Evolutionary conservation across 805 yeast genomes (phyloP).

Genomic region (Wickerhamomyces xylosicus): DNA sequence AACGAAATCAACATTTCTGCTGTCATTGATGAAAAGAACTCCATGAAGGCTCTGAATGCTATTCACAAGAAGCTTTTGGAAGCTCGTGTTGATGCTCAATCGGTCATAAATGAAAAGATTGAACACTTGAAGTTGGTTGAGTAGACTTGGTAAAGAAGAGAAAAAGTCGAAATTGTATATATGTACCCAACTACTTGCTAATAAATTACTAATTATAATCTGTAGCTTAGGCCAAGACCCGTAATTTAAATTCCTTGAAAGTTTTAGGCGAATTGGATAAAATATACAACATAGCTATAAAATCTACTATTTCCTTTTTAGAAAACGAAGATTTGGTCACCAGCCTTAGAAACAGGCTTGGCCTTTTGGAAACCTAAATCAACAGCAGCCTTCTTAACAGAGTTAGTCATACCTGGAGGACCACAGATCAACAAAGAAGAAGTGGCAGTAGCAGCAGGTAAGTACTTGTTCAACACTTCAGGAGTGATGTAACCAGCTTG

Average conservation of each 20-base stretch:
- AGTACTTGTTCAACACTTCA: slow-evolving; percentile 52
- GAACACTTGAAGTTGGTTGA: slow-evolving; percentile 32
- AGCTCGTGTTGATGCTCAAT: slow-evolving; percentile 16
- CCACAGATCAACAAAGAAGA: slow-evolving; percentile 80
- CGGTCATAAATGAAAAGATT: slow-evolving; percentile 31
- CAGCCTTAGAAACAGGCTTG: slow-evolving; percentile 79
- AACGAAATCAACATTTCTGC: slow-evolving; percentile 96
- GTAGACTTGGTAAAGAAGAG: slow-evolving; percentile 3
- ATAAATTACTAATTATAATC: too few relatives aligned
- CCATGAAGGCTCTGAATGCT: slow-evolving; percentile 75
- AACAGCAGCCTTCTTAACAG: slow-evolving; percentile 71
- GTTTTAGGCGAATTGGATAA: neutral
- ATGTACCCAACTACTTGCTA: neutral
- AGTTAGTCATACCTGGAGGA: slow-evolving; percentile 86
- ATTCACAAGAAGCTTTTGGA: slow-evolving; percentile 73
- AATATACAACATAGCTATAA: neutral
- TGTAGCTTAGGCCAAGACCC: too few relatives aligned
- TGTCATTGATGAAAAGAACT: slow-evolving; percentile 77
- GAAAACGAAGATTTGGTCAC: slow-evolving; percentile 84
- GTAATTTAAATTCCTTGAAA: too few relatives aligned
- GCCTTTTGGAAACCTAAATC: slow-evolving; percentile 73
- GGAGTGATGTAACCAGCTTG: slow-evolving; percentile 72
- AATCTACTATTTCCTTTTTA: slow-evolving; percentile 21
- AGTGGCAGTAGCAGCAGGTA: slow-evolving; percentile 52
- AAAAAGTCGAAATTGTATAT: neutral